A percentile compares a stretch with the other conserved stretches of the same genome.
Conservation (phyloP, 2,329 filamentous ascomycete species). For the Apiospora kogelbergensis region DNA sequence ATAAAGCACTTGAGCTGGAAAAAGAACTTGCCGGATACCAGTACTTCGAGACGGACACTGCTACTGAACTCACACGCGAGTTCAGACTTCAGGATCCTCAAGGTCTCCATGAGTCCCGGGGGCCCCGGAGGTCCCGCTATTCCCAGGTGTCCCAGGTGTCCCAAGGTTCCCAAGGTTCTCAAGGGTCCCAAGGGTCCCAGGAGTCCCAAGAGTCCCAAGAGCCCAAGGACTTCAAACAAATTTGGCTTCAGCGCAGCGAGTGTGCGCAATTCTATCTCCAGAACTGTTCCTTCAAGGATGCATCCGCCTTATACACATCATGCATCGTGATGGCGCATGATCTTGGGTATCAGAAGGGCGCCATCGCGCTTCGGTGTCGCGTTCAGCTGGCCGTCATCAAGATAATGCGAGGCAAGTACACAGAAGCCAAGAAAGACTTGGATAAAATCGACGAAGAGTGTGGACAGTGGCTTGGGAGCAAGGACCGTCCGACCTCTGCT, state of each 20-base stretch:
- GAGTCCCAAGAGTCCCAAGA: background rate
- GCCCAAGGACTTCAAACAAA: background rate
- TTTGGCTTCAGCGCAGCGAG: background rate
- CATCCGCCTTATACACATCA: background rate
- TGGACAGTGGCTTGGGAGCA: too few species aligned
- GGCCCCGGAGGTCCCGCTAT: too few species aligned
- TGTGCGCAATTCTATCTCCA: background rate
- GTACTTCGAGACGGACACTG: background rate
- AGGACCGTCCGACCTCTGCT: background rate
- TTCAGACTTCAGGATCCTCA: too few species aligned
- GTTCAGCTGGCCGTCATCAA: background rate
- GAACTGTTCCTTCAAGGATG: background rate
- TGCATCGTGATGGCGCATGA: background rate
- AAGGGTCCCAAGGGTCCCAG: background rate
- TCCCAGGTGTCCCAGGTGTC: too few species aligned
- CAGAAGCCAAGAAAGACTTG: background rate
- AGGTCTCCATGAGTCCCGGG: too few species aligned
- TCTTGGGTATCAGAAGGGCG: background rate
- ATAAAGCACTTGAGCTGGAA: background rate
- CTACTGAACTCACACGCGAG: background rate
- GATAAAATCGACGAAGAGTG: background rate
- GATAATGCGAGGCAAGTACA: background rate
- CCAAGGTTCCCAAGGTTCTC: too few species aligned
- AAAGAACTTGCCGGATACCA: background rate
- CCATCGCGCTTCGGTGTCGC: background rate